Evolutionary conservation across 2,329 filamentous ascomycete species (phyloP).

Genomic region (Diaporthe citriasiana): DNA sequence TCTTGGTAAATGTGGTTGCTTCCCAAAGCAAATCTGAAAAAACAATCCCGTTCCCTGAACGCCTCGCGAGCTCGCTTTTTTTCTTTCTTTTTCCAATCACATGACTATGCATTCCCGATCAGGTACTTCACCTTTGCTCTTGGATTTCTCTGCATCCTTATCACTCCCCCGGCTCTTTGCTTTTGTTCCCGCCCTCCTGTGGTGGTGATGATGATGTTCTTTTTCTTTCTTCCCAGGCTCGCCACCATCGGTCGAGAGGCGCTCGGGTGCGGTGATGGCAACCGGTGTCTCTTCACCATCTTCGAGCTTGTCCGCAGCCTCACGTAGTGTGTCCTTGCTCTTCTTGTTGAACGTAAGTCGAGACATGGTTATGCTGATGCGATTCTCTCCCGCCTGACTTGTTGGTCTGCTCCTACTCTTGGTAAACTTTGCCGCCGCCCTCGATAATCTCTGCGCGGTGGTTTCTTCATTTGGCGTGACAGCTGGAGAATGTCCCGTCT

Average conservation of each 20-base stretch:
- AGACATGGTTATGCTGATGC: conserved; percentile 70
- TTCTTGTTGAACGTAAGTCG: conserved; percentile 67
- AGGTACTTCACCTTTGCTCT: conserved; percentile 53
- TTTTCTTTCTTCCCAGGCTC: conserved; percentile 46
- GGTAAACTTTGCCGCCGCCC: conserved; percentile 70
- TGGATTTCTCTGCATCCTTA: conserved; percentile 53
- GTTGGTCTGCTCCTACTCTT: conserved; percentile 67
- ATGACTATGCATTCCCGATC: conserved; percentile 65
- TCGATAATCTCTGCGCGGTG: conserved; percentile 67
- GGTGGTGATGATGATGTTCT: conserved; percentile 50
- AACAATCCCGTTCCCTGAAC: conserved; percentile 24
- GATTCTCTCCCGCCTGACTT: conserved; percentile 71
- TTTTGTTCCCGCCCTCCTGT: conserved; percentile 54
- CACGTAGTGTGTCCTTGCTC: conserved; percentile 64
- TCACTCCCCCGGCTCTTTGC: conserved; percentile 50
- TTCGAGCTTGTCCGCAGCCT: conserved; percentile 44
- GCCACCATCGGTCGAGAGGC: conserved; percentile 37
- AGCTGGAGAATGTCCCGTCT: conserved; percentile 55
- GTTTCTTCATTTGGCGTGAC: conserved; percentile 66
- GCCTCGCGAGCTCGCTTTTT: conserved; percentile 31
- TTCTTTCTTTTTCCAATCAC: conserved; percentile 48
- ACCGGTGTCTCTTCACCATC: conserved; percentile 41
- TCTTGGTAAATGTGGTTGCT: conserved; percentile 24
- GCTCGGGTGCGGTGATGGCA: conserved; percentile 37
- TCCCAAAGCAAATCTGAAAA: conserved; percentile 22